Evolutionary conservation across 192 early-diverging fungal genomes (phyloP).

Genomic region (Allomyces javanicus): DNA sequence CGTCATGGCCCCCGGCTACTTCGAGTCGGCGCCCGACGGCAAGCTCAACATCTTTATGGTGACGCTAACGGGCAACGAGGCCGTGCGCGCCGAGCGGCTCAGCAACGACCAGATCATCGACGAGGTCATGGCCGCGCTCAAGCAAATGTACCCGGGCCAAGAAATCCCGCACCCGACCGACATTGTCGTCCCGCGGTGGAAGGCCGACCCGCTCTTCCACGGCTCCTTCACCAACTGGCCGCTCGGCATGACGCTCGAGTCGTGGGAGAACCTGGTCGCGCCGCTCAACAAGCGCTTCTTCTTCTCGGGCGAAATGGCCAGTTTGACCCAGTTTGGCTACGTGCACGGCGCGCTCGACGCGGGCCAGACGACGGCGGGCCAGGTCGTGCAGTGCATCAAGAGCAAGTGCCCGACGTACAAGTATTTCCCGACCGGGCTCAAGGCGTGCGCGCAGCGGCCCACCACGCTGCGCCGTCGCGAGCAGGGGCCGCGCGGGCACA

Average conservation of each 20-base stretch:
- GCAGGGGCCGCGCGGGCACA: too few species aligned
- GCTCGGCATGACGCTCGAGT: constrained; percentile 7
- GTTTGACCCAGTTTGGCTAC: constrained; percentile 12
- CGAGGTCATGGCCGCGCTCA: too few species aligned
- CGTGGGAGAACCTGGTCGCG: constrained; percentile 14
- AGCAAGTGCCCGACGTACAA: too few species aligned
- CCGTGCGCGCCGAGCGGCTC: too few species aligned
- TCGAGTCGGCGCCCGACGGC: constrained; percentile 11
- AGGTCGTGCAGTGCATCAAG: constrained; percentile 6
- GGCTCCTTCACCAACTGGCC: constrained; percentile 21
- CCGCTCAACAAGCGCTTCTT: constrained; percentile 16
- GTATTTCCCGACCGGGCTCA: too few species aligned
- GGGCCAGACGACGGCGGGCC: constrained; percentile 5
- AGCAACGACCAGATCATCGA: too few species aligned
- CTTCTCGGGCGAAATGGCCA: constrained; percentile 20
- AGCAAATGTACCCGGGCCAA: too few species aligned
- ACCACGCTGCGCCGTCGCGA: too few species aligned
- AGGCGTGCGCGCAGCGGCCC: too few species aligned
- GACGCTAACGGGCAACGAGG: too few species aligned
- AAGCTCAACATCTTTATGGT: constrained; percentile 13
- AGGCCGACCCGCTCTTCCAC: constrained; percentile 13
- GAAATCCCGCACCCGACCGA: constrained; percentile 4
- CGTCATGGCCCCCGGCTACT: constrained; percentile 10
- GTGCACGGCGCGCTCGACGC: constrained; percentile 19
- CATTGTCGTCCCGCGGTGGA: constrained; percentile 17